phyloP scores from a whole-genome alignment of 371 early-diverging fungal species.

The Modicella reniformis region DNA sequence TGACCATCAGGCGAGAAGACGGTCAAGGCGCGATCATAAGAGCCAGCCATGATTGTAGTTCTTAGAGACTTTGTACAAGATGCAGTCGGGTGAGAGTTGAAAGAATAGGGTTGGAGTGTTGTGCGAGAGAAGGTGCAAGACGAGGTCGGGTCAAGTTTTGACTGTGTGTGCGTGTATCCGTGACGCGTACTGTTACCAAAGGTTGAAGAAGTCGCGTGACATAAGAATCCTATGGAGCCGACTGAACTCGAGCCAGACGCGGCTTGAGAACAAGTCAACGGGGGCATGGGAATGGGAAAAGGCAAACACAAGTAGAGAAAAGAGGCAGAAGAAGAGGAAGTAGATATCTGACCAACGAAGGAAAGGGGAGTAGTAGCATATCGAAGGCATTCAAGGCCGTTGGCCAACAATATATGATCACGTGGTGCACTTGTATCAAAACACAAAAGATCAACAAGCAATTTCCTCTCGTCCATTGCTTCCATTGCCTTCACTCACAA shows the following conservation, averaged over 20 bases:
- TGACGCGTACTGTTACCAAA: not conserved
- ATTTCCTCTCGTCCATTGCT: not conserved
- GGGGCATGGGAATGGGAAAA: too few species aligned
- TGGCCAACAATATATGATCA: too few species aligned
- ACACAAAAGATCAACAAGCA: not conserved
- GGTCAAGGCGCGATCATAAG: conserved; percentile 94
- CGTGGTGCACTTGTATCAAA: too few species aligned
- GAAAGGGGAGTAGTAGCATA: too few species aligned
- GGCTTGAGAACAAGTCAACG: too few species aligned
- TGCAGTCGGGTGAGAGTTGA: not conserved
- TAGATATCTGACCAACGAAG: too few species aligned
- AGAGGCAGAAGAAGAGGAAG: too few species aligned
- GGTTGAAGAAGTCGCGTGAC: too few species aligned
- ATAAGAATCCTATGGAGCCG: too few species aligned
- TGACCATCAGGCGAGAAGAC: conserved; percentile 99
- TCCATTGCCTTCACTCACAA: conserved; percentile 19
- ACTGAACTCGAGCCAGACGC: too few species aligned
- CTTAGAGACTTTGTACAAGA: not conserved
- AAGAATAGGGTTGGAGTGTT: not conserved
- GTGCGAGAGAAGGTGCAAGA: not conserved
- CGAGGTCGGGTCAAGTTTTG: not conserved
- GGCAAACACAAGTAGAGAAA: too few species aligned
- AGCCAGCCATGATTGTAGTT: conserved; percentile 52
- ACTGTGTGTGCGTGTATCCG: not conserved
- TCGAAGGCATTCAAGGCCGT: too few species aligned